phyloP scores from a whole-genome alignment of 371 early-diverging fungal species.

The Paraphysoderma sedebokerense region DNA sequence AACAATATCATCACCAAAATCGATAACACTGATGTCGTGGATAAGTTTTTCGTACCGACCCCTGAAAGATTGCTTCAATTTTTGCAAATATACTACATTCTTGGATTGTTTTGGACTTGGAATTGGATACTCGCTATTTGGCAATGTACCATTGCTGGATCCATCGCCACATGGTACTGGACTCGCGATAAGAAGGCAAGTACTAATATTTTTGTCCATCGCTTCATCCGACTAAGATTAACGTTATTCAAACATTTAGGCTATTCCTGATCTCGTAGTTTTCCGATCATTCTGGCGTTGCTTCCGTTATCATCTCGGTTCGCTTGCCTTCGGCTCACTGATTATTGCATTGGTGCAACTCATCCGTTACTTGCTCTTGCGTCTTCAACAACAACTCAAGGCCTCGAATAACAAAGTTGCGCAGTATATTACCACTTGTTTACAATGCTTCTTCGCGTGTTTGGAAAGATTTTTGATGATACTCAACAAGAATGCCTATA shows the following conservation, averaged over 20 bases:
- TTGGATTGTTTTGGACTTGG: slow-evolving; percentile 7
- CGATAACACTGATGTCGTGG: background rate
- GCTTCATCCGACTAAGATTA: no score
- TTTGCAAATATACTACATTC: slow-evolving; percentile 1
- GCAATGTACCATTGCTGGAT: slow-evolving; percentile 23
- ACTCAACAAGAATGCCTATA: slow-evolving; percentile 35
- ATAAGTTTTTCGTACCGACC: background rate
- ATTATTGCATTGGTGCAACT: slow-evolving; percentile 25
- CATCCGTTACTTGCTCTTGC: slow-evolving; percentile 13
- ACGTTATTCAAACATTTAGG: no score
- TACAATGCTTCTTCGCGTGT: slow-evolving; percentile 21
- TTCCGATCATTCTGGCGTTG: slow-evolving; percentile 1
- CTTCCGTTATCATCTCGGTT: slow-evolving; percentile 30
- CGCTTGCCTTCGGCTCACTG: slow-evolving; percentile 25
- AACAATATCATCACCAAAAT: background rate
- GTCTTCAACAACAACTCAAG: slow-evolving; percentile 8
- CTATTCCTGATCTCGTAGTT: background rate
- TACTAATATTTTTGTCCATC: background rate
- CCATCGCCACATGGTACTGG: slow-evolving; percentile 31
- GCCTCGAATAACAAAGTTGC: slow-evolving; percentile 7
- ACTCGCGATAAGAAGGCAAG: slow-evolving; percentile 16
- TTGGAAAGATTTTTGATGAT: slow-evolving; percentile 22
- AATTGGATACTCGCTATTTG: slow-evolving; percentile 11
- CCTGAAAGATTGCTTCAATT: background rate
- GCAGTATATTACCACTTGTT: slow-evolving; percentile 16